These are phyloP conservation scores for Lodderomyces theae DNA, from an alignment of 1,139 yeast species.

Conservation along the genomic window DNA sequence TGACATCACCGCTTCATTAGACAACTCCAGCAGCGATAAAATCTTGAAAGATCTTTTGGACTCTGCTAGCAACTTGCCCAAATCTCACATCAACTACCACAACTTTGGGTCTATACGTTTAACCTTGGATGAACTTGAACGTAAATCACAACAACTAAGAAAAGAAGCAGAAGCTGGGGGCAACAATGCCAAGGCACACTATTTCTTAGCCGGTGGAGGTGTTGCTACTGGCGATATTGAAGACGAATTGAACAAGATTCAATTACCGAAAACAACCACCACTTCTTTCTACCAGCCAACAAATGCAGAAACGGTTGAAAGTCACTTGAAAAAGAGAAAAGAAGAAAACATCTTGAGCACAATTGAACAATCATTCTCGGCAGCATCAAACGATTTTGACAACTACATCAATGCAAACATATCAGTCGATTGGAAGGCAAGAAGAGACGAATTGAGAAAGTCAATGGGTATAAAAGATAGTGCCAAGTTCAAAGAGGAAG, in stretches of 20 bases:
- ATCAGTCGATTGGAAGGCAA: constrained; percentile 77
- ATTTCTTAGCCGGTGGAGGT: constrained; percentile 85
- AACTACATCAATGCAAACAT: constrained; percentile 68
- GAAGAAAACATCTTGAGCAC: constrained; percentile 82
- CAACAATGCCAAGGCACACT: constrained; percentile 83
- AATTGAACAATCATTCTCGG: constrained; percentile 73
- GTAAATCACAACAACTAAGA: constrained; percentile 63
- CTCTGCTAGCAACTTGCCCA: constrained; percentile 69
- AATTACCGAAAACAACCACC: constrained; percentile 21
- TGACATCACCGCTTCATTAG: constrained; percentile 10
- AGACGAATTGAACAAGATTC: constrained; percentile 50
- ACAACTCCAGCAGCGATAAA: constrained; percentile 12
- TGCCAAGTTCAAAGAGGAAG: constrained; percentile 18
- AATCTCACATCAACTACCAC: constrained; percentile 22
- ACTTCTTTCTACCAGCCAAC: constrained; percentile 16
- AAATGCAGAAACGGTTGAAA: constrained; percentile 39
- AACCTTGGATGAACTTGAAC: constrained; percentile 73
- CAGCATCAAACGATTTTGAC: constrained; percentile 84
- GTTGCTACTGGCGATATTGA: constrained; percentile 86
- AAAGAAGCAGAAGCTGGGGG: constrained; percentile 37
- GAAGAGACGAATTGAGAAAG: constrained; percentile 69
- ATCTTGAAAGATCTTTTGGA: constrained; percentile 64
- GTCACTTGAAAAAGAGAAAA: constrained; percentile 62
- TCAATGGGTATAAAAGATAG: constrained; percentile 50
- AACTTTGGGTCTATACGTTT: constrained; percentile 67